Percentiles rank a stretch among this genome's conserved stretches.
Conservation (phyloP, 78 protist genomes). For the Dictyostelium brefeldianum region DNA sequence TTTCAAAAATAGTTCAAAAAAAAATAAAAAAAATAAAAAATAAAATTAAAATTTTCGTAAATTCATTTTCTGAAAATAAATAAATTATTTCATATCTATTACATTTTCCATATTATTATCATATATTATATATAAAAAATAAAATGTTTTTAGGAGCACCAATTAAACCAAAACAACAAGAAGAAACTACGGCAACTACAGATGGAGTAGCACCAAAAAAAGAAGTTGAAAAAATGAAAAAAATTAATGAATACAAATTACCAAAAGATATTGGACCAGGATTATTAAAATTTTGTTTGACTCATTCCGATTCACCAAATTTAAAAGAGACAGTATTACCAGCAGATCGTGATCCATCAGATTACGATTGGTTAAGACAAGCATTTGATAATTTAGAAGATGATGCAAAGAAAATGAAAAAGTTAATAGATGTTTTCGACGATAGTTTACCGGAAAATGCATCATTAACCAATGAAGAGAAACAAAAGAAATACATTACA, state of each 20-base stretch:
- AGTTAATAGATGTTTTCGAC: conserved; percentile 9
- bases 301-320: conserved; percentile 81
- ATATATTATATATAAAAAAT: neutral
- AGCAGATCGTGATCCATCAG: conserved; percentile 57
- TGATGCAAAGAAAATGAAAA: conserved; percentile 76
- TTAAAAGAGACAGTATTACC: conserved; percentile 27
- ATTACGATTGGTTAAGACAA: conserved; percentile 60
- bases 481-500: neutral
- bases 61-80: neutral
- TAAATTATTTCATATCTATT: too few species aligned
- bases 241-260: conserved; percentile 40
- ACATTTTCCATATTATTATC: too few species aligned
- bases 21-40: neutral
- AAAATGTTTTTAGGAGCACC: conserved; percentile 75
- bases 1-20: too few species aligned
- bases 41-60: neutral
- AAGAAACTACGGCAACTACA: neutral
- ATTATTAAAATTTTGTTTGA: conserved; percentile 64
- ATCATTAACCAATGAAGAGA: neutral
- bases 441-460: neutral
- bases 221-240: neutral
- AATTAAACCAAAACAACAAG: conserved; percentile 15
- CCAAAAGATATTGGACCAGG: conserved; percentile 80
- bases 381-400: conserved; percentile 73
- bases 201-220: neutral